Evolutionary conservation across 176 grass and related monocot genomes (phyloP), one percentile per base, ranked within the genome.

Genomic region (Eleusine indica): DNA sequence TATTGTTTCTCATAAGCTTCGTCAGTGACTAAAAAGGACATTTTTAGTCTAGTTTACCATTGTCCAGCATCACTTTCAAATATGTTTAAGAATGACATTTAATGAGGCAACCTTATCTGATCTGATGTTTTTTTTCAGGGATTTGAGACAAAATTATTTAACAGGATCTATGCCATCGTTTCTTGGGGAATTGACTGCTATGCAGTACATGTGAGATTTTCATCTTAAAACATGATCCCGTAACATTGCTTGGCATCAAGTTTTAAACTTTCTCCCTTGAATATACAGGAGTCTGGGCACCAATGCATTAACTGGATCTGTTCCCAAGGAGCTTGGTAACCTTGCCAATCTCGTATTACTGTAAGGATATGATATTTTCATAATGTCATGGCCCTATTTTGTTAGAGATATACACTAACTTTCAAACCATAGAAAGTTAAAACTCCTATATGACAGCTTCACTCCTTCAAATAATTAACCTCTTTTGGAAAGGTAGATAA

Each of bases 301-400:
- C 74, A 98, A 98, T 94, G 83, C 93, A 51, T 98, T 98, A 42
- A 92, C 91, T 73, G 96, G 96, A 63, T 49, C 91, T 73, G 18
- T 95, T 79, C 96, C 93, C 9, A 95, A 93, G 85, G 96, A 95
- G 74, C 77, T 98, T 2, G 93, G 96, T 12, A 91, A 93, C 28
- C 95, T 98, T 82, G 17, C 44, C 2, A 85, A 91, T 21, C 88
- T 97, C 13, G 1, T 22, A 68, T 1, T 5, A 0, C 61, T 97
- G 95, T 98, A 91, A 91, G 88, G 7, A 69, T 44, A 69, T 44
- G 41, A 15, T 81, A 14, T 73, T 51, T 57, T 44, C 0, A 10
- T 53, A 19, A 60, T 54, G 51, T 54, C 37, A 7, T 25, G 38
- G 10, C 21, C 21, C 9, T 69, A 68, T 3, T 35, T 35, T 35